Conservation (phyloP, 805 yeast genomes). For the Torulaspora delbrueckii region DNA sequence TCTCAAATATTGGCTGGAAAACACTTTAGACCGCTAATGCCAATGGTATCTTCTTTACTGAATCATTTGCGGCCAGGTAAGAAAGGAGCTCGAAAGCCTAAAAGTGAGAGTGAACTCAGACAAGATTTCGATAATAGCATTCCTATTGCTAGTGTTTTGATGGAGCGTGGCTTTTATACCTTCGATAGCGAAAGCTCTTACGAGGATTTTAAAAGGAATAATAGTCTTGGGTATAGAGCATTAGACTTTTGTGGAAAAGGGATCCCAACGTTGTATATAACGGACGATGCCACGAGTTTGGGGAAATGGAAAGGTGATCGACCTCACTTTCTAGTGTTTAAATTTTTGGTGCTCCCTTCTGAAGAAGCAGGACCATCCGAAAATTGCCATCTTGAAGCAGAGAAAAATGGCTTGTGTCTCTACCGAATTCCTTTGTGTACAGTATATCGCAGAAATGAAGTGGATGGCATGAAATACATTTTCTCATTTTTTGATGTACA, state of each 20-base stretch:
- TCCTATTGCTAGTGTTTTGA: neutral
- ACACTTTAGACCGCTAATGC: too few relatives aligned
- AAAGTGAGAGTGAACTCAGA: neutral
- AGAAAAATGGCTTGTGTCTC: neutral
- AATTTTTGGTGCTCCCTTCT: neutral
- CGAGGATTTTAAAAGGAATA: neutral
- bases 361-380: neutral
- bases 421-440: neutral
- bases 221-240: neutral
- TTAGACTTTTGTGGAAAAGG: neutral
- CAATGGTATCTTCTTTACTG: too few relatives aligned
- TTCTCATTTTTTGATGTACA: too few relatives aligned
- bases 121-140: neutral
- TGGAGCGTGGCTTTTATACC: neutral
- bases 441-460: neutral
- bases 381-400: neutral
- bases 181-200: neutral
- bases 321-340: neutral
- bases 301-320: neutral
- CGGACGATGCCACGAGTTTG: neutral
- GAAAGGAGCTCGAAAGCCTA: too few relatives aligned
- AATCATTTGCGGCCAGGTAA: too few relatives aligned
- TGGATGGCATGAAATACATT: neutral
- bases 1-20: too few relatives aligned
- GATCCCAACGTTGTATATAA: neutral